Evolutionary conservation across 164 flowering plant genomes (phyloP).

Genomic region (Sextonia rubra): DNA sequence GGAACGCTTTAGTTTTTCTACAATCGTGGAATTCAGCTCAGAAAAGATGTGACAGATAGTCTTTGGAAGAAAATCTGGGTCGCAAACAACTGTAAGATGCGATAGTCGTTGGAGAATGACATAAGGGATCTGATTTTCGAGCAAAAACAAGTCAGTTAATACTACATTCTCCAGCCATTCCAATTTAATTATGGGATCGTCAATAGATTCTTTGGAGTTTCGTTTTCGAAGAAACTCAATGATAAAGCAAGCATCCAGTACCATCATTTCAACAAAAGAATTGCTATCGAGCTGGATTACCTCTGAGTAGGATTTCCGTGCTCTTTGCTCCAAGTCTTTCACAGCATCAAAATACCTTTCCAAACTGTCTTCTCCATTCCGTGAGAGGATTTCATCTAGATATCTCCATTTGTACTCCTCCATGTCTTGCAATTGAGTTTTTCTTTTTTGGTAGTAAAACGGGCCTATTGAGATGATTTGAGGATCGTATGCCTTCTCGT

Average conservation of each 20-base stretch:
- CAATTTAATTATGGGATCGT: background rate
- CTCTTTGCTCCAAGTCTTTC: background rate
- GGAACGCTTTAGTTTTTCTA: background rate
- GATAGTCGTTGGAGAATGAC: background rate
- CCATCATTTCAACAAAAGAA: conserved; percentile 2
- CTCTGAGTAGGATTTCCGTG: conserved; percentile 1
- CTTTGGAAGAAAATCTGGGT: background rate
- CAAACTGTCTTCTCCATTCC: background rate
- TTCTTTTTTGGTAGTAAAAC: background rate
- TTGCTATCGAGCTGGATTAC: background rate
- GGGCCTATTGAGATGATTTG: background rate
- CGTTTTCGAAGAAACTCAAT: conserved; percentile 1
- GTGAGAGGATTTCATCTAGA: background rate
- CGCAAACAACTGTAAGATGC: background rate
- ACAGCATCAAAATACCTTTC: background rate
- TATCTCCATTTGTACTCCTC: conserved; percentile 9
- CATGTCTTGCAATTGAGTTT: conserved; percentile 5
- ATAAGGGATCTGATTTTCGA: conserved; percentile 13
- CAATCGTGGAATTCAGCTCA: background rate
- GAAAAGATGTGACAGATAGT: background rate
- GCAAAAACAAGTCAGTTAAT: conserved; percentile 1
- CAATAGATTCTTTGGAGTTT: background rate
- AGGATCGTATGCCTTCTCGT: background rate
- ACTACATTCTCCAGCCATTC: background rate
- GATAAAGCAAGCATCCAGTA: conserved; percentile 4